Evolutionary conservation across 208 protist genomes (phyloP).

Genomic region (Trypanosoma scelopori): DNA sequence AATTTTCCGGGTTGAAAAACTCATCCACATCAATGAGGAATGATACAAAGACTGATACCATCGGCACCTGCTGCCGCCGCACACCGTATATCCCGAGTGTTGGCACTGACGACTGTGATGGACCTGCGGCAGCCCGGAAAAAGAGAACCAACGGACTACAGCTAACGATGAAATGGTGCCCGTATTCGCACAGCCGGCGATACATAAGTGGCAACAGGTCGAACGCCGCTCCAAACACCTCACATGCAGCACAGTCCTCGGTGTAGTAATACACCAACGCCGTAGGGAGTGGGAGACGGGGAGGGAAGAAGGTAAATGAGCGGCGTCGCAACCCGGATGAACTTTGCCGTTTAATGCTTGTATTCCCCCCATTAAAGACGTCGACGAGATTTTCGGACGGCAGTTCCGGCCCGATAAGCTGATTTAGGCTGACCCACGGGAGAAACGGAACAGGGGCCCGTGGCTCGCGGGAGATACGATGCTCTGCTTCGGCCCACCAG

Average conservation of each 20-base stretch:
- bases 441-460: slow-evolving; percentile 26
- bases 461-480: slow-evolving; percentile 11
- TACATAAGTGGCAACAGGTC: slow-evolving; percentile 62
- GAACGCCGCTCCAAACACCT: slow-evolving; percentile 38
- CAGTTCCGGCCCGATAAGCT: slow-evolving; percentile 16
- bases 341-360: not conserved
- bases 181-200: slow-evolving; percentile 42
- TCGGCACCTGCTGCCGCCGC: not conserved
- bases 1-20: slow-evolving; percentile 10
- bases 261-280: slow-evolving; percentile 47
- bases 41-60: not conserved
- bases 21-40: slow-evolving; percentile 17
- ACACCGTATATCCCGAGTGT: slow-evolving; percentile 31
- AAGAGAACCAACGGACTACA: slow-evolving; percentile 70
- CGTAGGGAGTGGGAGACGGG: slow-evolving; percentile 31
- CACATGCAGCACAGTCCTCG: slow-evolving; percentile 38
- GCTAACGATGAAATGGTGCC: slow-evolving; percentile 46
- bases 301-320: slow-evolving; percentile 23
- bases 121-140: slow-evolving; percentile 27
- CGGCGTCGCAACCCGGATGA: not conserved
- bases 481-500: slow-evolving; percentile 36
- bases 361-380: not conserved
- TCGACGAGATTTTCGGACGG: not conserved
- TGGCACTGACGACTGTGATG: slow-evolving; percentile 30
- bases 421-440: slow-evolving; percentile 27